Base-by-base conservation (phyloP, 768 basidiomycete genomes). In the Lactarius quietus region DNA sequence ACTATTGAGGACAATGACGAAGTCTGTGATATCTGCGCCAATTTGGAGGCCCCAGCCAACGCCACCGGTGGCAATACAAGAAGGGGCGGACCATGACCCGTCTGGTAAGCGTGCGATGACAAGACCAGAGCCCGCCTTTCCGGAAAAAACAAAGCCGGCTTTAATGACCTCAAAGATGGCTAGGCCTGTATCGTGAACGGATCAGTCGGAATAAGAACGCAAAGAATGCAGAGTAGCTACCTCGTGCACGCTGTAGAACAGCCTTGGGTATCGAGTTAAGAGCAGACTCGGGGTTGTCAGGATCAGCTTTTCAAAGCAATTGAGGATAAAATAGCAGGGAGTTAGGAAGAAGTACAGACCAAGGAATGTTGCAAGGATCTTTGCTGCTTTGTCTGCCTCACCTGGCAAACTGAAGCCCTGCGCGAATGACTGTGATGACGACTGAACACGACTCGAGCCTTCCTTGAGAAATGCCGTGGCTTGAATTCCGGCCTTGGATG, bases 61-160 rank as follows among this genome's bases (percentile, higher is more conserved):
- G 39, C 96, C 96, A 20, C 92, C 95, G 0, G 95, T 98, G 35
- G 92, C 95, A 73, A 98, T 96, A 78, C 95, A 98, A 28, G 92
- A 94, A 3, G 96, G 96, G 1, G 96, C 96, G 56, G 91, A 93
- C 94, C 94, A 97, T 12, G 93, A 94, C 70, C 96, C 96, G 72
- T 98, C 95, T 10, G 92, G 90, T 52, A 95, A 83, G 15, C 94
- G 88, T 23, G 94, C 90, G 73, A 97, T 90, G 77, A 98, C 92
- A 68, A 96, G 76, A 17, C 95, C 95, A 1, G 92, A 94, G 54
- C 95, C 95, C 1, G 92, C 93, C 77, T 95, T 96, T 56, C 93
- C 95, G 14, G 91, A 93, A 82, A 96, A 95, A 61, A 95, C 86
- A 79, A 98, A 96, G 2, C 95, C 94, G 5, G 93, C 92, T 77